Conservation (phyloP, 2,329 filamentous ascomycete species). For the Sporothrix protearum region DNA sequence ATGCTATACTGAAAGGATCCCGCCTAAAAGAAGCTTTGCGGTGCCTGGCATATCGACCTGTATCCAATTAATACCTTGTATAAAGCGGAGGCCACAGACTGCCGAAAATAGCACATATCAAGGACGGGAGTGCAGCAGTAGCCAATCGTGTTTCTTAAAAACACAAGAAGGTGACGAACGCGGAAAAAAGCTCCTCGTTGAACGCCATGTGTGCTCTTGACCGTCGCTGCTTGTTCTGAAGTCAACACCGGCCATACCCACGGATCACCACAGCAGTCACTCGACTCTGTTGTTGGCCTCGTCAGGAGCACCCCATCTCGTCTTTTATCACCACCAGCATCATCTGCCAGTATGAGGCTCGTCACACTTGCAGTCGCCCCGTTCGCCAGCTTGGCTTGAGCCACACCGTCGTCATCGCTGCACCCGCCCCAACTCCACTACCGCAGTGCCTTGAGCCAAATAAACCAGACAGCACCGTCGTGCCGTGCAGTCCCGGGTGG, state of each 20-base stretch:
- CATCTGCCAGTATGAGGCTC: neutral
- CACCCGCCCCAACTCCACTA: neutral
- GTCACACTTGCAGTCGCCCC: neutral
- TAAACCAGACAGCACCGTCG: conserved; percentile 10
- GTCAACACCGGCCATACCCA: no score
- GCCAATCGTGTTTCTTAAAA: neutral
- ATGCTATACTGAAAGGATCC: neutral
- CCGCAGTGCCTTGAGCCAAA: neutral
- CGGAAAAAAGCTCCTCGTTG: neutral
- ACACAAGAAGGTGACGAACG: neutral
- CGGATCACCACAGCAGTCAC: neutral
- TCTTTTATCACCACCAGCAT: neutral
- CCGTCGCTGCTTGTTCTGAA: neutral
- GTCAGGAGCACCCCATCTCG: neutral
- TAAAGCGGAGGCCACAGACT: neutral
- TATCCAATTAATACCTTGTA: conserved; percentile 1
- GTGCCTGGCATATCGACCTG: neutral
- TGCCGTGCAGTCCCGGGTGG: conserved; percentile 18
- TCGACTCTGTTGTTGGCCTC: neutral
- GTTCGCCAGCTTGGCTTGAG: neutral
- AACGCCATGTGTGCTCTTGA: neutral
- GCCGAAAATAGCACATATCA: neutral
- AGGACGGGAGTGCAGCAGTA: neutral
- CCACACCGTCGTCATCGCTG: neutral
- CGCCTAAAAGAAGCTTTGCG: neutral